Percentiles rank a stretch among this genome's conserved stretches.
These are phyloP conservation scores for Penicillium bovifimosum DNA, from an alignment of 495 filamentous ascomycete genomes.

Conservation along the genomic window DNA sequence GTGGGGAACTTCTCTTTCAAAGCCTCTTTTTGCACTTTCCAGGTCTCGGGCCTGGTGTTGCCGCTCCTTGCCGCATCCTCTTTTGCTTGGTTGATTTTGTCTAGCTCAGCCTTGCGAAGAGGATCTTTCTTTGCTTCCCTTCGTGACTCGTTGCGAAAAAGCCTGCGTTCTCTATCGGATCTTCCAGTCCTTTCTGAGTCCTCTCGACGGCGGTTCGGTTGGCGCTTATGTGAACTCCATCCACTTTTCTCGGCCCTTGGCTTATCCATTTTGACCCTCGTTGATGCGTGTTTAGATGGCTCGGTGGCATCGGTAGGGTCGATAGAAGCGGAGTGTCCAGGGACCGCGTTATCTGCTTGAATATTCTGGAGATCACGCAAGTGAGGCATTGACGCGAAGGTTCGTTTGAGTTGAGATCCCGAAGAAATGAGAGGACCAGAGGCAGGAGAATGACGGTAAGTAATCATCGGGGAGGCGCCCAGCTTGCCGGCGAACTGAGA, in stretches of 20 bases:
- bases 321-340: neutral
- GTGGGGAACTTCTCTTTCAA: conserved; percentile 66
- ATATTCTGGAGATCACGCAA: neutral
- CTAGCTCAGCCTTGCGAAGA: conserved; percentile 4
- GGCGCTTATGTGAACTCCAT: neutral
- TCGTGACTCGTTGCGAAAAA: conserved; percentile 4
- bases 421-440: conserved; percentile 3
- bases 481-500: conserved; percentile 18
- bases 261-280: neutral
- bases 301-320: neutral
- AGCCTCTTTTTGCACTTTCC: conserved; percentile 67
- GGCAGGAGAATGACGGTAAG: neutral
- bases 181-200: neutral
- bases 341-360: neutral
- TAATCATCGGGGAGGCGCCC: conserved; percentile 3
- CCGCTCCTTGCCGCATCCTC: conserved; percentile 15
- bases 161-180: conserved; percentile 2
- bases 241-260: neutral
- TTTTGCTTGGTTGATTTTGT: conserved; percentile 7
- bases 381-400: conserved; percentile 9
- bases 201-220: neutral
- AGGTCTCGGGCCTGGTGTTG: conserved; percentile 46
- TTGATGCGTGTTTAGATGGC: neutral
- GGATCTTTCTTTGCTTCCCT: neutral
- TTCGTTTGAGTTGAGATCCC: conserved; percentile 2